Percentiles rank a stretch among this genome's conserved stretches.
Evolutionary conservation across 2,329 filamentous ascomycete genomes (phyloP).

Genomic region (Diaporthe velutina): DNA sequence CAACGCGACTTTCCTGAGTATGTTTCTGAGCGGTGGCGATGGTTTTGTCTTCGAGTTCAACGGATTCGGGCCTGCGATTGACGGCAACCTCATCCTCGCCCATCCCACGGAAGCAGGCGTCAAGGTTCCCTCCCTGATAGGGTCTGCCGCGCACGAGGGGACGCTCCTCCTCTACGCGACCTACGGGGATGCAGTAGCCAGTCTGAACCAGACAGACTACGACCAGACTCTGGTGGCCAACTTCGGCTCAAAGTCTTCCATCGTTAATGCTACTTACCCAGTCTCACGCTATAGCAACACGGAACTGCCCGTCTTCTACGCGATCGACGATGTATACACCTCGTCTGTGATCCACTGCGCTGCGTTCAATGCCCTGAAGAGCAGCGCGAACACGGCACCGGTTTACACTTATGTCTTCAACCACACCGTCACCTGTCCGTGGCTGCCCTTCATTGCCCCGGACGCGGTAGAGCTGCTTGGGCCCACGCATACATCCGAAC

Average conservation of each 20-base stretch:
- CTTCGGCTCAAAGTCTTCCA: neutral
- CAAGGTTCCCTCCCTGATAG: constrained; percentile 47
- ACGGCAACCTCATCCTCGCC: constrained; percentile 44
- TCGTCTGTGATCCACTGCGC: neutral
- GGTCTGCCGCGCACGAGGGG: constrained; percentile 43
- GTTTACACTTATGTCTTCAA: constrained; percentile 1
- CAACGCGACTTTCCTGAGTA: neutral
- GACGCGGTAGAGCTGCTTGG: constrained; percentile 41
- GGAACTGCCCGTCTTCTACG: neutral
- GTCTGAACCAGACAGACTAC: constrained; percentile 43
- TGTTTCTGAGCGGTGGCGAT: neutral
- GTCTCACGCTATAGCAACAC: neutral
- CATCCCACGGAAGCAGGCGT: constrained; percentile 44
- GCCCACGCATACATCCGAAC: constrained; percentile 45
- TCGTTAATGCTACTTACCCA: neutral
- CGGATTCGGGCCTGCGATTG: constrained; percentile 42
- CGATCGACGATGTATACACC: neutral
- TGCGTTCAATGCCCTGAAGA: neutral
- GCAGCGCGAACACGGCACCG: neutral
- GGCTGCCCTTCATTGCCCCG: neutral
- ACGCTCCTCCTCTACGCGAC: constrained; percentile 43
- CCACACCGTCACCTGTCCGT: neutral
- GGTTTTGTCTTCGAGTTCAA: constrained; percentile 1
- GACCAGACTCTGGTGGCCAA: constrained; percentile 42
- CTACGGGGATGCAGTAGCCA: constrained; percentile 37